phyloP scores from a whole-genome alignment of 805 yeast species.

The Candida insectorum region DNA sequence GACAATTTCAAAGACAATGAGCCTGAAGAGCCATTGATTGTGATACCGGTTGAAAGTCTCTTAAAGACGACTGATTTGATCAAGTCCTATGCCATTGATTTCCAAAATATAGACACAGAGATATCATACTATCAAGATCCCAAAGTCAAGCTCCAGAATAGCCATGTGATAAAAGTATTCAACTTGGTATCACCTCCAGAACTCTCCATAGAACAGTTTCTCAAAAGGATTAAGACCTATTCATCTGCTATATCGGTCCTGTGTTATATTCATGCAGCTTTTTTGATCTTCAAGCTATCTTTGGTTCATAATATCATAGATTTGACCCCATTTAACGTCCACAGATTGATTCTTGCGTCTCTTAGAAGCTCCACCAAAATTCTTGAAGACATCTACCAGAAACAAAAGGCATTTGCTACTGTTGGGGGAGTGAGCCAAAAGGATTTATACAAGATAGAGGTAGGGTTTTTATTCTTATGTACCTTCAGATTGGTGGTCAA shows the following conservation, averaged over 20 bases:
- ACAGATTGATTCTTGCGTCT: constrained; percentile 37
- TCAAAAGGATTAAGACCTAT: constrained; percentile 35
- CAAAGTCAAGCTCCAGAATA: constrained; percentile 18
- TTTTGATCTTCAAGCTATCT: constrained; percentile 32
- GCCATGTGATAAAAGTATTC: constrained; percentile 28
- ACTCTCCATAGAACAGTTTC: constrained; percentile 31
- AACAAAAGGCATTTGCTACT: constrained; percentile 37
- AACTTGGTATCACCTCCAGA: constrained; percentile 34
- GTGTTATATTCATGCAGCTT: constrained; percentile 39
- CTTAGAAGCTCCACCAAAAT: constrained; percentile 41
- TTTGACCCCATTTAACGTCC: constrained; percentile 31
- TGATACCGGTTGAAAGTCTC: constrained; percentile 5
- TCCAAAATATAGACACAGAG: constrained; percentile 12
- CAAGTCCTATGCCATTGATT: constrained; percentile 6
- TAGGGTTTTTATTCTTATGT: constrained; percentile 37
- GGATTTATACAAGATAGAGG: constrained; percentile 37
- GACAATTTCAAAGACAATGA: neutral
- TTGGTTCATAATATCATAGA: constrained; percentile 29
- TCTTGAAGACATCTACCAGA: constrained; percentile 40
- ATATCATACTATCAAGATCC: constrained; percentile 8
- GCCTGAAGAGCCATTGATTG: neutral
- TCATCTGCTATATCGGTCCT: constrained; percentile 37
- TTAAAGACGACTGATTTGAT: constrained; percentile 10
- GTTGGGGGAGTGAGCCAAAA: constrained; percentile 39
- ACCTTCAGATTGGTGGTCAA: constrained; percentile 37